Conservation (phyloP, 2,329 filamentous ascomycete genomes). For the Cordyceps cateniannulata region DNA sequence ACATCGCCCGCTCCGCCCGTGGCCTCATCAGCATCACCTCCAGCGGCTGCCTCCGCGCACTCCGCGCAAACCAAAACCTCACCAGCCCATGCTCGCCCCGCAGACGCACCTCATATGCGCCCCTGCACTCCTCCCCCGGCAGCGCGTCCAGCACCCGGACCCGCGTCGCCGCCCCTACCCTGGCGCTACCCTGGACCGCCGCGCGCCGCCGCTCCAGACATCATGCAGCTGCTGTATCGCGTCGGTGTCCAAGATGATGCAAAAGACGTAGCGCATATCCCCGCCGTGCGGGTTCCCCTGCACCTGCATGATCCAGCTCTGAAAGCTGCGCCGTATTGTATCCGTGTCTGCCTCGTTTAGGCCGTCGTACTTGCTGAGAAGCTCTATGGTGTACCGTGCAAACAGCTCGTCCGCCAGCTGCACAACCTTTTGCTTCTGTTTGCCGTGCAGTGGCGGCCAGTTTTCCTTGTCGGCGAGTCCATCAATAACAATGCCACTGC, state of each 20-base stretch:
- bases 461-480: no score
- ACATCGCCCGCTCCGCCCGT: background rate
- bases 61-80: background rate
- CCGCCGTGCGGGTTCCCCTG: background rate
- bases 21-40: background rate
- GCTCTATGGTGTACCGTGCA: background rate
- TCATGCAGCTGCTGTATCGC: background rate
- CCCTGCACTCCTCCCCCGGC: background rate
- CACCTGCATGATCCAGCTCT: background rate
- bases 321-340: background rate
- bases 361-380: background rate
- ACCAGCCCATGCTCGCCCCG: background rate
- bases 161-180: background rate
- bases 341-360: background rate
- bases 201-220: background rate
- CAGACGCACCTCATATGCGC: background rate
- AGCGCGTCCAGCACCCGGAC: background rate
- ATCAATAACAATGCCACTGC: background rate
- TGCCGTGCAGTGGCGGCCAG: background rate
- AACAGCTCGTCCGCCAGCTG: background rate
- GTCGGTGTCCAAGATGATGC: background rate
- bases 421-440: background rate
- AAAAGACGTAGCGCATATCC: constrained; percentile 9
- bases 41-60: background rate
- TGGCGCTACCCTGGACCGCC: background rate